phyloP scores from a whole-genome alignment of 2,329 filamentous ascomycete genomes.

The Fusarium sp. region DNA sequence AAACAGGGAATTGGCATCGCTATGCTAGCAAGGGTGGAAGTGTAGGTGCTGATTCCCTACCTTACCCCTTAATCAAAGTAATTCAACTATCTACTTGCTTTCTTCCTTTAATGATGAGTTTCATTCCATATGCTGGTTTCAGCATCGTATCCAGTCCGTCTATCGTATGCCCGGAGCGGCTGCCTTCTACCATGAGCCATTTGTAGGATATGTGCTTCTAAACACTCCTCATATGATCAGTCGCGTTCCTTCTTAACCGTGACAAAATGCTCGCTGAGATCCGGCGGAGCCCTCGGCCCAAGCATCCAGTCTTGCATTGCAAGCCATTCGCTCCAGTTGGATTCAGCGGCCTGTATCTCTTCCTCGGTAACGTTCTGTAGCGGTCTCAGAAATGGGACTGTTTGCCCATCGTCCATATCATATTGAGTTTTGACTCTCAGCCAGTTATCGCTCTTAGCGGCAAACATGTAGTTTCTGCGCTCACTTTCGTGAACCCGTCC shows the following conservation, averaged over 20 bases:
- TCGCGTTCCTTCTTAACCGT: slow-evolving; percentile 46
- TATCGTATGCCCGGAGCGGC: background rate
- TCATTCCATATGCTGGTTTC: background rate
- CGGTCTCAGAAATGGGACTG: slow-evolving; percentile 86
- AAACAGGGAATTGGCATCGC: slow-evolving; percentile 15
- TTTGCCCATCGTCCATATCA: slow-evolving; percentile 85
- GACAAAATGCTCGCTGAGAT: slow-evolving; percentile 43
- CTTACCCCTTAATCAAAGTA: background rate
- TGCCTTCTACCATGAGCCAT: background rate
- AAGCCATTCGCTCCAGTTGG: slow-evolving; percentile 92
- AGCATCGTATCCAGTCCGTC: background rate
- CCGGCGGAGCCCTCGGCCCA: slow-evolving; percentile 75
- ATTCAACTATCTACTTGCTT: slow-evolving; percentile 4
- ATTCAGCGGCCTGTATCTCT: slow-evolving; percentile 85
- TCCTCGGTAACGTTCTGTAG: slow-evolving; percentile 79
- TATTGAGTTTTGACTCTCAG: slow-evolving; percentile 88
- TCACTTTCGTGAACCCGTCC: slow-evolving; percentile 88
- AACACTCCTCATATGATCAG: background rate
- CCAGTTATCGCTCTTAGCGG: slow-evolving; percentile 93
- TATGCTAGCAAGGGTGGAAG: slow-evolving; percentile 19
- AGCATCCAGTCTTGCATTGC: slow-evolving; percentile 99
- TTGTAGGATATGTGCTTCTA: background rate
- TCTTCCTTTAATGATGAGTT: background rate
- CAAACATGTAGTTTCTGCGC: slow-evolving; percentile 92
- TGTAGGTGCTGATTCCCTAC: slow-evolving; percentile 33